Evolutionary conservation across 1,284 basidiomycete genomes (phyloP), one percentile per base, ranked within the genome.

Genomic region (Irpex sp.): DNA sequence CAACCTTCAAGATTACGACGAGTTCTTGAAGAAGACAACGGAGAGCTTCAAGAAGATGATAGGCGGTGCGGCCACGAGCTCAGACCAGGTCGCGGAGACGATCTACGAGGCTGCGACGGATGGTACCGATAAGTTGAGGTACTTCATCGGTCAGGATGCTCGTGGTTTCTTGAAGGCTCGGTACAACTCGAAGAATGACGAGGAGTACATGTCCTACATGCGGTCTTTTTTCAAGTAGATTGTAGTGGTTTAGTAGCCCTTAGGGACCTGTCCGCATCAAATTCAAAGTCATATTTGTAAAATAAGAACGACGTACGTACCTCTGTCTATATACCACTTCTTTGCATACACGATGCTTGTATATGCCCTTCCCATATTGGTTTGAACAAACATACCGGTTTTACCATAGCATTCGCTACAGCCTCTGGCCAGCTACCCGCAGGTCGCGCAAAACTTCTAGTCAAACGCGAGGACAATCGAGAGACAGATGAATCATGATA

Each of bases 121-220:
- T 57, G 60, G 60, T 9, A 61, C 53, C 13, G 60, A 61, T 17
- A 61, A 33, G 26, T 33, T 57, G 43, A 55, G 60, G 54, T 61
- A 61, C 43, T 56, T 39, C 15, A 49, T 57, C 17, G 60, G 60
- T 11, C n/a, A 57, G 13, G 54, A 61, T 56, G 36, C 51, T 11
- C 31, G 60, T 21, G 54, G 60, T 17, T 61, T 57, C 33, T 9
- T 61, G 54, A 57, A 57, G 39, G 54, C 60, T 5, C 5, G 54
- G 39, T 61, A 61, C 39, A 33, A 57, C 35, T 55, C 60, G 2
- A 61, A 37, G 51, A 15, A 53, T 13, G 60, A 61, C 53, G 60
- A 61, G 19, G 60, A 61, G 43, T 61, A 57, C 39, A 35, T 61
- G 21, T 37, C 54, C 17, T 49, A 61, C 37, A 57, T 61, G 60